A percentile compares a stretch with the other conserved stretches of the same genome.
These are phyloP conservation scores for Excoecaria cochinchinensis DNA, from an alignment of 345 rosid species.

Conservation along the genomic window DNA sequence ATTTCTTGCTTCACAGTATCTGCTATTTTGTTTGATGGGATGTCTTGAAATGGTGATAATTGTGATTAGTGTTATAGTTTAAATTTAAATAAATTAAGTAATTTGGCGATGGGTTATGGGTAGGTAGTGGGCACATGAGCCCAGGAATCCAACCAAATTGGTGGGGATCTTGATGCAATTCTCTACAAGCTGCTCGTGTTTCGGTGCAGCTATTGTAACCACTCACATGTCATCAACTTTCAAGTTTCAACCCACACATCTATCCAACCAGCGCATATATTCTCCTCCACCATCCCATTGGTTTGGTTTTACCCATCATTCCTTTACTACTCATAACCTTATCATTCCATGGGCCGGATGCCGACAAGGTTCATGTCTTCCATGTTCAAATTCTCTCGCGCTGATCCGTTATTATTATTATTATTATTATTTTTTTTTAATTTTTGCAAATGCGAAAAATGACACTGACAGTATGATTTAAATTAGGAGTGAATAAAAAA, in stretches of 20 bases:
- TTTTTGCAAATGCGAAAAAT: too few species aligned
- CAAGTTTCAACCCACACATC: constrained; percentile 1
- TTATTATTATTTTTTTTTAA: too few species aligned
- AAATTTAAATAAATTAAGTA: too few species aligned
- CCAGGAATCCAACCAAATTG: constrained; percentile 24
- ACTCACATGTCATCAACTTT: constrained; percentile 22
- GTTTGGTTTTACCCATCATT: neutral
- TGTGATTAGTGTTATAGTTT: too few species aligned
- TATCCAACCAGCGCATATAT: constrained; percentile 18
- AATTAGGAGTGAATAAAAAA: too few species aligned
- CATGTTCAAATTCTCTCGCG: too few species aligned
- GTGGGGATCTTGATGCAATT: constrained; percentile 9
- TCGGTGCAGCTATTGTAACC: constrained; percentile 17
- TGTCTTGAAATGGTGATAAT: neutral
- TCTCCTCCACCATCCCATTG: constrained; percentile 6
- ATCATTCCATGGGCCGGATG: too few species aligned
- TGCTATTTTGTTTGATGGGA: neutral
- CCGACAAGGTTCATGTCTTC: too few species aligned
- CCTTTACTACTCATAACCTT: too few species aligned
- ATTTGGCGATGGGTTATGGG: constrained; percentile 7
- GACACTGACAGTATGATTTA: too few species aligned
- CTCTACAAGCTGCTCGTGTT: constrained; percentile 12
- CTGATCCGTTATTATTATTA: too few species aligned
- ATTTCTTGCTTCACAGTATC: neutral
- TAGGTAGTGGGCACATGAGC: constrained; percentile 31